phyloP scores from a whole-genome alignment of 805 yeast genomes.

The Zygoascus biomembranicola region DNA sequence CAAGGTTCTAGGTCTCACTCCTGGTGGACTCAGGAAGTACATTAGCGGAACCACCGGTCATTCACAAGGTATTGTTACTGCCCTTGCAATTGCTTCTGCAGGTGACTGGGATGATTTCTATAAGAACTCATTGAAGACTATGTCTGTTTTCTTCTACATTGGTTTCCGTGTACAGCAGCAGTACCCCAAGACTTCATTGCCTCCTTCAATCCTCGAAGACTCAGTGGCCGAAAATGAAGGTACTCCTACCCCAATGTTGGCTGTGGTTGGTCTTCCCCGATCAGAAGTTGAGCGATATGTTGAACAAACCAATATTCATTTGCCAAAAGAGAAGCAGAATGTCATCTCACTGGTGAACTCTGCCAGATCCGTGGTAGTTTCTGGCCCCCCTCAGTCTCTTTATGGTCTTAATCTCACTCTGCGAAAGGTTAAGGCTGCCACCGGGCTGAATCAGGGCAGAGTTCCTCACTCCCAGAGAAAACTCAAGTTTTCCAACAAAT shows the following conservation, averaged over 20 bases:
- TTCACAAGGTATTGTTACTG: slow-evolving; percentile 64
- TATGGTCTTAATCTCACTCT: slow-evolving; percentile 90
- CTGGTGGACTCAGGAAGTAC: slow-evolving; percentile 72
- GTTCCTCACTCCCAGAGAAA: slow-evolving; percentile 91
- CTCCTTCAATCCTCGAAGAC: slow-evolving; percentile 89
- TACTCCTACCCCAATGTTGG: slow-evolving; percentile 93
- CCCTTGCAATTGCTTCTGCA: slow-evolving; percentile 77
- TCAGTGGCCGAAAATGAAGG: slow-evolving; percentile 93
- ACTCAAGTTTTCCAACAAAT: slow-evolving; percentile 84
- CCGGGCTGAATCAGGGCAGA: slow-evolving; percentile 92
- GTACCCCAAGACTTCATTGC: slow-evolving; percentile 88
- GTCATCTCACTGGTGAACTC: slow-evolving; percentile 90
- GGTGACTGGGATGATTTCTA: slow-evolving; percentile 81
- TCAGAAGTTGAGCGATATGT: slow-evolving; percentile 74
- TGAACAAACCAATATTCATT: slow-evolving; percentile 82
- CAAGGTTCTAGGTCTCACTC: slow-evolving; percentile 73
- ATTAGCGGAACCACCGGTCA: slow-evolving; percentile 41
- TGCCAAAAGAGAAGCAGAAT: slow-evolving; percentile 86
- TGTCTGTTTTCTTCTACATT: slow-evolving; percentile 80
- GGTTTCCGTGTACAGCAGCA: slow-evolving; percentile 87
- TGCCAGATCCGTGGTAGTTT: slow-evolving; percentile 87
- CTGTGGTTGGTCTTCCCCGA: slow-evolving; percentile 77
- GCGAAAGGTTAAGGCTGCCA: slow-evolving; percentile 89
- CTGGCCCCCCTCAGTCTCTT: slow-evolving; percentile 97
- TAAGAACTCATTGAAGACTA: slow-evolving; percentile 63